Conservation (phyloP, 768 basidiomycete species). For the Mrakia frigida region DNA sequence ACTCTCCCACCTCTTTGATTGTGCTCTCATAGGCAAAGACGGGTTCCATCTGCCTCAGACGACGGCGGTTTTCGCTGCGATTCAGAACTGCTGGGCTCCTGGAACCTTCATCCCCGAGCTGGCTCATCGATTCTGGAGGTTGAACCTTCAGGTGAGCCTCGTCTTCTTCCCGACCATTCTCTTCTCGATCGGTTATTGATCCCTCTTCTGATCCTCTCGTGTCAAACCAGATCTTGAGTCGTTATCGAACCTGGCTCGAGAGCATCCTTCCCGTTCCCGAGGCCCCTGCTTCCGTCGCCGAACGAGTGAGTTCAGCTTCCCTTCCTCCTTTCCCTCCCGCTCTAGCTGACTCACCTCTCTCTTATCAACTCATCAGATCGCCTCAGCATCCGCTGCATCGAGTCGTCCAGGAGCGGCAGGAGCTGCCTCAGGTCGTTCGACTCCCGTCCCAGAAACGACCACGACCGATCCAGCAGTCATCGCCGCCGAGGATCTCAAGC, state of each 20-base stretch:
- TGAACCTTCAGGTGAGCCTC: slow-evolving; percentile 70
- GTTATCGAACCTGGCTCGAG: slow-evolving; percentile 76
- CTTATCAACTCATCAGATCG: neutral
- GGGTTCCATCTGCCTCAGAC: slow-evolving; percentile 37
- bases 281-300: slow-evolving; percentile 34
- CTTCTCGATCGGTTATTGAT: neutral
- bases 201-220: too few relatives aligned
- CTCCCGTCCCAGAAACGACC: neutral
- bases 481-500: slow-evolving; percentile 56
- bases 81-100: slow-evolving; percentile 77
- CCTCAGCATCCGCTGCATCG: neutral
- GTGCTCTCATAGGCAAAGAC: neutral
- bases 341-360: neutral
- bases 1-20: too few relatives aligned
- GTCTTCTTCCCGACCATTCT: slow-evolving; percentile 27
- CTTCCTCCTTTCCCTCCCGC: neutral
- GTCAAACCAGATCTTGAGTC: slow-evolving; percentile 61
- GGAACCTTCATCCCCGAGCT: slow-evolving; percentile 80
- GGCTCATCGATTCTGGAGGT: slow-evolving; percentile 78
- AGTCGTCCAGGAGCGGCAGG: neutral
- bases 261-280: slow-evolving; percentile 52
- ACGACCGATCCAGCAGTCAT: slow-evolving; percentile 38
- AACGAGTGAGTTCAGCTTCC: neutral
- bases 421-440: slow-evolving; percentile 1
- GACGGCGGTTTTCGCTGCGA: slow-evolving; percentile 61